phyloP scores from a whole-genome alignment of 106 monocot species.

The Acorus gramineus region DNA sequence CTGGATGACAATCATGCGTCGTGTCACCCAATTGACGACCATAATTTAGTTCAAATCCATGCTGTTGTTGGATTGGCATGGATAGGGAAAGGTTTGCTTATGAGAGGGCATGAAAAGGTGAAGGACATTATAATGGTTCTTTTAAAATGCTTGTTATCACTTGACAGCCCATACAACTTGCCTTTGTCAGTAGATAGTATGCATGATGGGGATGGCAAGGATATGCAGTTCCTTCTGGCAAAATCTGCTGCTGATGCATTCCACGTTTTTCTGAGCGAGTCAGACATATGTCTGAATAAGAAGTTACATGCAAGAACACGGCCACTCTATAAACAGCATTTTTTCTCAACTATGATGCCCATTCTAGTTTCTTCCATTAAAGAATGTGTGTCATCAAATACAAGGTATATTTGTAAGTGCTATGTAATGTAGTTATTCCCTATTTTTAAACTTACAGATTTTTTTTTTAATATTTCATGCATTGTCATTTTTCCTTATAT shows the following conservation, averaged over 20 bases:
- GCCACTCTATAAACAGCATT: conserved; percentile 80
- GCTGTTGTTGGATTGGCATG: conserved; percentile 67
- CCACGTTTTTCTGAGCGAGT: conserved; percentile 68
- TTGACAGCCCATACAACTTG: conserved; percentile 6
- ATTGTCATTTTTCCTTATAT: too few species aligned
- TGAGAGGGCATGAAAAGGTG: conserved; percentile 84
- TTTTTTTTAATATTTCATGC: too few species aligned
- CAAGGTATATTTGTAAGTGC: conserved; percentile 28
- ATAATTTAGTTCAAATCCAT: conserved; percentile 16
- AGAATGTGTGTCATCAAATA: conserved; percentile 33
- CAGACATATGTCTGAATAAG: conserved; percentile 71
- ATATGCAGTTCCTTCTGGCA: conserved; percentile 21
- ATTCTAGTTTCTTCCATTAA: conserved; percentile 58
- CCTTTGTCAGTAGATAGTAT: conserved; percentile 6
- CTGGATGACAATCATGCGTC: conserved; percentile 1
- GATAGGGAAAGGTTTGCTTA: conserved; percentile 86
- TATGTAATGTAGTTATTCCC: neutral
- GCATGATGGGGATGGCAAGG: conserved; percentile 9
- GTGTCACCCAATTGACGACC: neutral
- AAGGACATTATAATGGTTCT: conserved; percentile 62
- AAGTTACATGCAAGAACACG: conserved; percentile 65
- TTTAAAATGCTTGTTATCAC: conserved; percentile 45
- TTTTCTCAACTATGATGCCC: conserved; percentile 64
- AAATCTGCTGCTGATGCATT: conserved; percentile 83
- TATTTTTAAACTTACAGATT: neutral